Conservation (phyloP, 2,329 filamentous ascomycete genomes). For the Monilinia fructicola region DNA sequence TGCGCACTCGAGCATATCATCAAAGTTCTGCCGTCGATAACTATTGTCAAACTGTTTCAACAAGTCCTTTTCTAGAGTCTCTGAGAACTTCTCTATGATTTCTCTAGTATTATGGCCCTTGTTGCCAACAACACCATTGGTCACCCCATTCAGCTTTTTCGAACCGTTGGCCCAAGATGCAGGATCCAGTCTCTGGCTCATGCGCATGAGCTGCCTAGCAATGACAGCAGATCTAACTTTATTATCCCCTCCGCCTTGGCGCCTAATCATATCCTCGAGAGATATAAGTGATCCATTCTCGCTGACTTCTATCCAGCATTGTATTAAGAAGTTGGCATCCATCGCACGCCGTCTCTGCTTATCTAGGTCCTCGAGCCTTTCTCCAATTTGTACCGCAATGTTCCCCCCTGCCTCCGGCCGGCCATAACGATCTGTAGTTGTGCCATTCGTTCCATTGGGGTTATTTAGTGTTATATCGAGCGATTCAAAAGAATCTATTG, state of each 20-base stretch:
- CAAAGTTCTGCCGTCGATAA: slow-evolving; percentile 91
- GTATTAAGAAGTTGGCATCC: slow-evolving; percentile 91
- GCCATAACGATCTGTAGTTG: slow-evolving; percentile 46
- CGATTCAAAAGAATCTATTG: slow-evolving; percentile 87
- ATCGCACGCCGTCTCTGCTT: slow-evolving; percentile 84
- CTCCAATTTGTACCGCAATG: slow-evolving; percentile 90
- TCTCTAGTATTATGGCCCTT: slow-evolving; percentile 69
- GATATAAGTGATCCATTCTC: slow-evolving; percentile 82
- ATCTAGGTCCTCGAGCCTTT: slow-evolving; percentile 90
- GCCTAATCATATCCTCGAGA: slow-evolving; percentile 78
- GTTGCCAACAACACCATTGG: slow-evolving; percentile 45
- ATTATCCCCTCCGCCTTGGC: slow-evolving; percentile 81
- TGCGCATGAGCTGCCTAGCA: slow-evolving; percentile 86
- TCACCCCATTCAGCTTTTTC: slow-evolving; percentile 53
- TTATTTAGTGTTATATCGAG: slow-evolving; percentile 81
- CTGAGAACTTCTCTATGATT: slow-evolving; percentile 93
- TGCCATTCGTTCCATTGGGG: slow-evolving; percentile 47
- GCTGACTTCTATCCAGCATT: slow-evolving; percentile 95
- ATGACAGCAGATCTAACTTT: slow-evolving; percentile 95
- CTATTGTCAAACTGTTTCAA: slow-evolving; percentile 97
- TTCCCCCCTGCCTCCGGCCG: slow-evolving; percentile 69
- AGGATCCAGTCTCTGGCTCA: slow-evolving; percentile 86
- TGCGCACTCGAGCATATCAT: slow-evolving; percentile 97
- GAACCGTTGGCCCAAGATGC: slow-evolving; percentile 66
- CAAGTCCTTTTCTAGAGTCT: slow-evolving; percentile 91